Conservation (phyloP, 768 basidiomycete species). For the Gelatoporia subvermispora region DNA sequence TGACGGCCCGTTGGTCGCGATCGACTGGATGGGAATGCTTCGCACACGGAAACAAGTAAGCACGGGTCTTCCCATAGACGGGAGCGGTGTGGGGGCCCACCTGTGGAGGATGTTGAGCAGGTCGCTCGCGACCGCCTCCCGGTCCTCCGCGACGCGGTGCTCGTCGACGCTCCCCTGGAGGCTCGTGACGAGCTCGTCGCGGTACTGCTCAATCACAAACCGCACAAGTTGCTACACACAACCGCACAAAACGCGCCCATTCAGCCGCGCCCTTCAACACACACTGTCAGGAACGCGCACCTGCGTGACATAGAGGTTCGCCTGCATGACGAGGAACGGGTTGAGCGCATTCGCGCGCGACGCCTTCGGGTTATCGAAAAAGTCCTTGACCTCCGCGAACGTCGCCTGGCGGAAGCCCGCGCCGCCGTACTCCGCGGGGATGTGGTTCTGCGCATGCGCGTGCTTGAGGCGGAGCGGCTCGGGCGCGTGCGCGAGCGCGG, state of each 20-base stretch:
- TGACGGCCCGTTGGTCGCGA: conserved; percentile 83
- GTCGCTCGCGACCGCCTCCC: conserved; percentile 84
- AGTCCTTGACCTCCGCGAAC: conserved; percentile 84
- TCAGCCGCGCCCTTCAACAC: neutral
- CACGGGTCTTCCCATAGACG: conserved; percentile 1
- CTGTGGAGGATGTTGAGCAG: conserved; percentile 82
- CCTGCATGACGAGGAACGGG: conserved; percentile 88
- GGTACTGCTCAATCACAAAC: conserved; percentile 89
- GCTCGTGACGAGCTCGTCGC: conserved; percentile 73
- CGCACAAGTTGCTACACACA: conserved; percentile 78
- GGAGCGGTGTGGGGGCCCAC: conserved; percentile 38
- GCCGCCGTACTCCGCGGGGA: conserved; percentile 59
- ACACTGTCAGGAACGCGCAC: conserved; percentile 33
- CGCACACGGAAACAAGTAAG: neutral
- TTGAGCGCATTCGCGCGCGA: conserved; percentile 82
- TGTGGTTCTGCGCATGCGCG: conserved; percentile 40
- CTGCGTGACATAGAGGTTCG: conserved; percentile 90
- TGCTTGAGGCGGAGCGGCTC: conserved; percentile 69
- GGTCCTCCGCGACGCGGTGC: conserved; percentile 60
- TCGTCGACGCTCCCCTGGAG: conserved; percentile 65
- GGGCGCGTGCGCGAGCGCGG: conserved; percentile 71
- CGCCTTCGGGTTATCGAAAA: conserved; percentile 89
- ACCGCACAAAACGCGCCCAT: neutral
- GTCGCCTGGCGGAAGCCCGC: conserved; percentile 78
- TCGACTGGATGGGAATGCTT: conserved; percentile 90